These are phyloP conservation scores for Diplodia intermedia DNA, from an alignment of 2,329 filamentous ascomycete genomes.

Conservation along the genomic window DNA sequence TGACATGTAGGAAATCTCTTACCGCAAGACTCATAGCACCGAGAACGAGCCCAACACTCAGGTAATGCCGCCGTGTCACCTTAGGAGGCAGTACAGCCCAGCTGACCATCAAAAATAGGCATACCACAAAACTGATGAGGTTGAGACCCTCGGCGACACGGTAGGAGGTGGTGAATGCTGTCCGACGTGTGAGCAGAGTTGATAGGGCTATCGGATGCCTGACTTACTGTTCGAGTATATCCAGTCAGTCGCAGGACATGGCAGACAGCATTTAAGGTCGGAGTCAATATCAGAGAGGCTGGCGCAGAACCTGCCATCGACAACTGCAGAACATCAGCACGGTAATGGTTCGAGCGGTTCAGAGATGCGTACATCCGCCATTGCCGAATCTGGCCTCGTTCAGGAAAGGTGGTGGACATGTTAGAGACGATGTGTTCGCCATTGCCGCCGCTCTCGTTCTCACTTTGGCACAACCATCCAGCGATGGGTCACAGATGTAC, in stretches of 20 bases:
- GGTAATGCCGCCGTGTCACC: constrained; percentile 89
- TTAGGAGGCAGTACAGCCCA: constrained; percentile 83
- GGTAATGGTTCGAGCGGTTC: not conserved
- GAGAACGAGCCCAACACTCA: constrained; percentile 84
- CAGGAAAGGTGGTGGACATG: constrained; percentile 73
- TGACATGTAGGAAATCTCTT: constrained; percentile 46
- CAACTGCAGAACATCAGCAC: constrained; percentile 54
- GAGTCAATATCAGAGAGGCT: constrained; percentile 51
- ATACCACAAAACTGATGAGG: constrained; percentile 73
- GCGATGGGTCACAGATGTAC: not conserved
- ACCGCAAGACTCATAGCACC: constrained; percentile 81
- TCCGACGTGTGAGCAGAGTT: constrained; percentile 31
- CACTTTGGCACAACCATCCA: constrained; percentile 22
- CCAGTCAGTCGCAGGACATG: constrained; percentile 87
- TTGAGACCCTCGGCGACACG: constrained; percentile 81
- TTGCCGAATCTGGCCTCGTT: constrained; percentile 66
- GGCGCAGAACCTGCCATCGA: constrained; percentile 65
- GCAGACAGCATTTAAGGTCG: constrained; percentile 77
- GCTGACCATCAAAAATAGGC: constrained; percentile 77
- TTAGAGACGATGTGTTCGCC: constrained; percentile 43
- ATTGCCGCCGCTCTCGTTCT: constrained; percentile 37
- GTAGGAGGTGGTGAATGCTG: constrained; percentile 64
- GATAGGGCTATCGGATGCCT: constrained; percentile 1
- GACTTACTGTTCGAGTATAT: constrained; percentile 64
- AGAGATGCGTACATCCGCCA: constrained; percentile 69